Conservation (phyloP, 495 filamentous ascomycete species). For the Lasiosphaeria miniovina region DNA sequence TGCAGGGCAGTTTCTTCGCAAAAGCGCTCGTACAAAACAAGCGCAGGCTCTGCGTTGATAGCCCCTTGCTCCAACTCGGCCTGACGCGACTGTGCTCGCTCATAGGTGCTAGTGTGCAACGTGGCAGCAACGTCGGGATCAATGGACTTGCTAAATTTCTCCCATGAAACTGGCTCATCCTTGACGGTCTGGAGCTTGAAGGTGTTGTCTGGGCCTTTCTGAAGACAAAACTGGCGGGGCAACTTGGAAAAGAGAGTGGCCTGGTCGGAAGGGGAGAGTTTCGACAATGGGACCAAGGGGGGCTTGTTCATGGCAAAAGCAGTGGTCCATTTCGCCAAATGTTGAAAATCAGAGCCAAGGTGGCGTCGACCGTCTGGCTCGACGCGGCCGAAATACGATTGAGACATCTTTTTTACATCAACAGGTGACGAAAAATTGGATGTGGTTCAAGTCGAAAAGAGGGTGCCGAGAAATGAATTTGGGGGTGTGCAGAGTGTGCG, state of each 20-base stretch:
- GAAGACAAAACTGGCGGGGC: constrained; percentile 11
- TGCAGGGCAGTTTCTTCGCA: not conserved
- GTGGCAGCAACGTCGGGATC: constrained; percentile 19
- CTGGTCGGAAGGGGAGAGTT: constrained; percentile 23
- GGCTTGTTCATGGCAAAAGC: constrained; percentile 6
- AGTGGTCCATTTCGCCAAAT: constrained; percentile 24
- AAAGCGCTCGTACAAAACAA: no score
- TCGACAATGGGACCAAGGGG: constrained; percentile 15
- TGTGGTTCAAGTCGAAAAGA: not conserved
- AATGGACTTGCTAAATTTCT: constrained; percentile 3
- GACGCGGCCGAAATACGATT: constrained; percentile 19
- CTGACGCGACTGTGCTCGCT: constrained; percentile 1
- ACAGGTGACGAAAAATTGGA: not conserved
- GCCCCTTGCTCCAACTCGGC: not conserved
- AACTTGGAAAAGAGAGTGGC: constrained; percentile 19
- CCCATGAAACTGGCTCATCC: constrained; percentile 5
- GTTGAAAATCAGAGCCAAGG: constrained; percentile 22
- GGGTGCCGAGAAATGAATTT: no score
- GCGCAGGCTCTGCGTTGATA: not conserved
- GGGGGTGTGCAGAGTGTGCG: no score
- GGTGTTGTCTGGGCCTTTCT: constrained; percentile 14
- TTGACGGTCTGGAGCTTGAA: constrained; percentile 15
- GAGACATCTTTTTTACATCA: constrained; percentile 17
- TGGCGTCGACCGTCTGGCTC: constrained; percentile 20
- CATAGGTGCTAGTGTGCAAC: constrained; percentile 15